Evolutionary conservation across 768 basidiomycete species (phyloP).

Genomic region (Suillus placidus): DNA sequence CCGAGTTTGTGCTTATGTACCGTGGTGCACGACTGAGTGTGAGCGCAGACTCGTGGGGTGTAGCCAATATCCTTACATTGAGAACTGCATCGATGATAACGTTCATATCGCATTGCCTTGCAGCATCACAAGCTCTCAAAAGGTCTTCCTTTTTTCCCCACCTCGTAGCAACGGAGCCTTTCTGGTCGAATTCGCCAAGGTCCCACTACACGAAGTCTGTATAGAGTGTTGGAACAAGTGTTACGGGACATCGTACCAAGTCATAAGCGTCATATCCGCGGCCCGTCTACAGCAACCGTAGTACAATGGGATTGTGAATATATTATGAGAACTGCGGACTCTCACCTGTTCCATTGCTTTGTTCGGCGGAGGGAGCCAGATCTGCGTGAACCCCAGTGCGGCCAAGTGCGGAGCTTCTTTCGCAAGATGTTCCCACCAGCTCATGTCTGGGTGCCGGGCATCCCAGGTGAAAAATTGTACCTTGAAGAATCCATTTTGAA

Average conservation of each 20-base stretch:
- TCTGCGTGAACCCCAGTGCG: slow-evolving; percentile 73
- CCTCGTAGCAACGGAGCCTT: slow-evolving; percentile 67
- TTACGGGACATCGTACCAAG: slow-evolving; percentile 49
- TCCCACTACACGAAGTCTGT: slow-evolving; percentile 63
- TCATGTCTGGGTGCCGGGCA: slow-evolving; percentile 51
- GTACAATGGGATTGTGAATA: slow-evolving; percentile 1
- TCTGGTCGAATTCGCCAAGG: slow-evolving; percentile 82
- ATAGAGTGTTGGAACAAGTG: background rate
- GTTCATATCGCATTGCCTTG: slow-evolving; percentile 68
- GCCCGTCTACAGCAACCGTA: slow-evolving; percentile 49
- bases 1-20: slow-evolving; percentile 75
- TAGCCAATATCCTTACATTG: slow-evolving; percentile 55
- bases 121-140: slow-evolving; percentile 65
- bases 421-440: slow-evolving; percentile 84
- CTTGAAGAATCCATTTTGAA: slow-evolving; percentile 33
- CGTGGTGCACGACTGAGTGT: slow-evolving; percentile 10
- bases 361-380: slow-evolving; percentile 84
- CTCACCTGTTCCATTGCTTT: slow-evolving; percentile 68
- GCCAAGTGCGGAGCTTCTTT: slow-evolving; percentile 62
- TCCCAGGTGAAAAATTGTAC: slow-evolving; percentile 91
- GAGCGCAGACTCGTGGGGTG: slow-evolving; percentile 7
- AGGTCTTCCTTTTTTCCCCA: slow-evolving; percentile 91
- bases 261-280: slow-evolving; percentile 89
- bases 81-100: slow-evolving; percentile 87
- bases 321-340: slow-evolving; percentile 13